A percentile compares a stretch with the other conserved stretches of the same genome.
Conservation (phyloP, 495 filamentous ascomycete genomes). For the Friedmanniomyces simplex region DNA sequence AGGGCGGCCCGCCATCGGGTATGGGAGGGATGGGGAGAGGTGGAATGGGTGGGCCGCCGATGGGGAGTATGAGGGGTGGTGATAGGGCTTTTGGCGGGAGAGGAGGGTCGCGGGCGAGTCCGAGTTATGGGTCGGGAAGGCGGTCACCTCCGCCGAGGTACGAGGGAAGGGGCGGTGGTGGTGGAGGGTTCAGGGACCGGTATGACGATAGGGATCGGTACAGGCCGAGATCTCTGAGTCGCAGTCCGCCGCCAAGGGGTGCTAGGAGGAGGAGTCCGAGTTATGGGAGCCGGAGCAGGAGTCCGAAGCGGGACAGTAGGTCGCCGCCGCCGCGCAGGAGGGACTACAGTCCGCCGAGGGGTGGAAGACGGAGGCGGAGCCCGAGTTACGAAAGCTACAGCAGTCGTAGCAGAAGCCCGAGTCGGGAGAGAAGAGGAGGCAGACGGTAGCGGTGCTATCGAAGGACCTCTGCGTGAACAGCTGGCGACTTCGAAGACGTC, state of each 20-base stretch:
- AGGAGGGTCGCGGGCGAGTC: constrained; percentile 23
- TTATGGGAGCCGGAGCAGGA: constrained; percentile 24
- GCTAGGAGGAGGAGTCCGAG: constrained; percentile 17
- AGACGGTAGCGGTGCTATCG: constrained; percentile 8
- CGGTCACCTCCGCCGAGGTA: constrained; percentile 29
- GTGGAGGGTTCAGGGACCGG: constrained; percentile 31
- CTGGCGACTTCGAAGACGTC: not conserved
- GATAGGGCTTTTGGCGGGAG: constrained; percentile 21
- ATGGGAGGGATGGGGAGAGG: constrained; percentile 1
- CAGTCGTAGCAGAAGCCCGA: constrained; percentile 33
- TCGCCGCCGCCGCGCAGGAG: constrained; percentile 27
- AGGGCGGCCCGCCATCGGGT: not conserved
- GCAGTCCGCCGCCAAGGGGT: constrained; percentile 26
- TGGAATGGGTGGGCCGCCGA: constrained; percentile 4
- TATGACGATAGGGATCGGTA: constrained; percentile 13
- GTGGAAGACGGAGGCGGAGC: constrained; percentile 43
- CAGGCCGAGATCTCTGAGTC: constrained; percentile 29
- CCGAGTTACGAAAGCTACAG: constrained; percentile 54
- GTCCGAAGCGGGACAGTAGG: constrained; percentile 11
- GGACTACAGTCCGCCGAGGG: constrained; percentile 24
- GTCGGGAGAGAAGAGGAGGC: constrained; percentile 23
- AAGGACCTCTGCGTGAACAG: too few species aligned
- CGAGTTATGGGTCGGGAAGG: constrained; percentile 15
- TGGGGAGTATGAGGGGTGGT: constrained; percentile 22
- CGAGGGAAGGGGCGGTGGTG: constrained; percentile 26